These are phyloP conservation scores for Leccinum ambiguum DNA, from an alignment of 1,284 basidiomycete species.

Conservation along the genomic window DNA sequence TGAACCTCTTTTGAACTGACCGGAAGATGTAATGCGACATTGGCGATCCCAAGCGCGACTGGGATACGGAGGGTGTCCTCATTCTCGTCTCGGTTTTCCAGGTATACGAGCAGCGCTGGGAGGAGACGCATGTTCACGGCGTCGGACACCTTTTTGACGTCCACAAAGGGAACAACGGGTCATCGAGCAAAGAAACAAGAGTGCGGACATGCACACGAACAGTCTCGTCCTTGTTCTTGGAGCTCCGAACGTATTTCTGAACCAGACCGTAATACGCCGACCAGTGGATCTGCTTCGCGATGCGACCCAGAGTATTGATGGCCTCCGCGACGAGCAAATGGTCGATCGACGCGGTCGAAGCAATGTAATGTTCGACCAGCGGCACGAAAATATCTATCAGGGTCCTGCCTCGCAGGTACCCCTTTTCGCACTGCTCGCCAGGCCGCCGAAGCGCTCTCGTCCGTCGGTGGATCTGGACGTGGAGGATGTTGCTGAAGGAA, in stretches of 20 bases:
- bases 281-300: slow-evolving; percentile 82
- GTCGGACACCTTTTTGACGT: slow-evolving; percentile 62
- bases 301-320: slow-evolving; percentile 72
- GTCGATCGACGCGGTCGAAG: slow-evolving; percentile 70
- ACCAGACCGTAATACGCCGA: slow-evolving; percentile 82
- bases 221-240: slow-evolving; percentile 68
- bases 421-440: slow-evolving; percentile 77
- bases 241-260: slow-evolving; percentile 79
- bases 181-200: slow-evolving; percentile 82
- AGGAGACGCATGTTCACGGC: slow-evolving; percentile 77
- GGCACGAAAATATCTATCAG: slow-evolving; percentile 87
- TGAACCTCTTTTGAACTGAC: slow-evolving; percentile 67
- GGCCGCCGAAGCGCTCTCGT: slow-evolving; percentile 86
- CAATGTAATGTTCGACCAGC: slow-evolving; percentile 82
- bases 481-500: slow-evolving; percentile 96
- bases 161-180: slow-evolving; percentile 17
- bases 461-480: slow-evolving; percentile 92
- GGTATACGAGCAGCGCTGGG: slow-evolving; percentile 73
- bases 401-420: slow-evolving; percentile 69
- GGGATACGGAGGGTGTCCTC: slow-evolving; percentile 60
- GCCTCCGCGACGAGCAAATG: slow-evolving; percentile 94
- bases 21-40: slow-evolving; percentile 84
- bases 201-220: slow-evolving; percentile 88
- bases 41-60: slow-evolving; percentile 85
- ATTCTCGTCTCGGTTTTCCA: slow-evolving; percentile 74